phyloP scores from a whole-genome alignment of 352 stramenopile species.

The Phytophthora cactorum region DNA sequence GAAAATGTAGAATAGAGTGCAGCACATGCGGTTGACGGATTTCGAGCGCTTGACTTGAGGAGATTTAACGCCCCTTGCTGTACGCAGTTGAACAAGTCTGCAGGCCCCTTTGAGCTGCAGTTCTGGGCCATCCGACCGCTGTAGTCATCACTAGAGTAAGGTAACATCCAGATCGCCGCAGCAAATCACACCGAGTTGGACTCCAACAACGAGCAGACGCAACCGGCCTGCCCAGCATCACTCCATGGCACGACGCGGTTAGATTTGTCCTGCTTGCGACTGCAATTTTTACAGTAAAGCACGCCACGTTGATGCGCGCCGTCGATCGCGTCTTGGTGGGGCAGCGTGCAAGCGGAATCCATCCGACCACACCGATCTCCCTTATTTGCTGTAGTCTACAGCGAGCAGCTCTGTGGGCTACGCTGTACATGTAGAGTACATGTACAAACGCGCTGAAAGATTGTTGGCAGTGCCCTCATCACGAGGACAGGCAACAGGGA shows the following conservation, averaged over 20 bases:
- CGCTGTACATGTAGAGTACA: background rate
- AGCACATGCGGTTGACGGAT: no score
- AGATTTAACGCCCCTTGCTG: no score
- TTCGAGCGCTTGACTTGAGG: no score
- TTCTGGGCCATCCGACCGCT: no score
- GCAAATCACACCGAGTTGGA: background rate
- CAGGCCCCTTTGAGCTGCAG: background rate
- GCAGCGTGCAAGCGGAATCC: no score
- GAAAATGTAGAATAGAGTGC: no score
- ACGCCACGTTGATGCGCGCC: background rate
- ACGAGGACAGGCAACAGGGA: slow-evolving; percentile 1
- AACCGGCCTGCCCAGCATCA: slow-evolving; percentile 8
- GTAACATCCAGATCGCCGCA: background rate
- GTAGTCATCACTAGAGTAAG: background rate
- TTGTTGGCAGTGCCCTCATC: slow-evolving; percentile 2
- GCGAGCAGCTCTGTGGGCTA: background rate
- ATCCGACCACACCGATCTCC: no score
- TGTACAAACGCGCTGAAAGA: background rate
- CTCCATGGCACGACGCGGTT: slow-evolving; percentile 10
- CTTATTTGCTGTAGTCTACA: no score
- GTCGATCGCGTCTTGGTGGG: no score
- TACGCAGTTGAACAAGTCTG: background rate
- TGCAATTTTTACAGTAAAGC: background rate
- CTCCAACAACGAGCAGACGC: background rate
- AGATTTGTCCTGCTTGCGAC: slow-evolving; percentile 8